Conservation (phyloP, 2,329 filamentous ascomycete genomes). For the Eutypella sp. region DNA sequence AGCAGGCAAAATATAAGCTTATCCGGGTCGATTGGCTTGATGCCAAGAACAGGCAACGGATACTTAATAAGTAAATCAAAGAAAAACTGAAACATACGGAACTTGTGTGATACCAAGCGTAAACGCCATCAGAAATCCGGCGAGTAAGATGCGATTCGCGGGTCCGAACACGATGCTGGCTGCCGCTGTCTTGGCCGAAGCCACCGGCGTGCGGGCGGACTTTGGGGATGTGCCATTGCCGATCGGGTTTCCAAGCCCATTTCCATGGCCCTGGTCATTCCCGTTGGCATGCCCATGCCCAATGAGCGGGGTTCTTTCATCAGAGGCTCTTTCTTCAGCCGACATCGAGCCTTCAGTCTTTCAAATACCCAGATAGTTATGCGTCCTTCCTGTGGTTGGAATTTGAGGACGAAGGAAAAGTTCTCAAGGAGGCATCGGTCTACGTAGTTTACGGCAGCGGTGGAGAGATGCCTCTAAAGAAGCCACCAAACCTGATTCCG, state of each 20-base stretch:
- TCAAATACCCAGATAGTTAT: too few species aligned
- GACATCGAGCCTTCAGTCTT: not conserved
- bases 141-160: conserved; percentile 25
- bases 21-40: too few species aligned
- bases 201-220: conserved; percentile 4
- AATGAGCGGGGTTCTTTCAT: not conserved
- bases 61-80: not conserved
- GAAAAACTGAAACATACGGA: conserved; percentile 17
- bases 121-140: conserved; percentile 26
- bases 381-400: too few species aligned
- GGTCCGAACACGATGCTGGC: conserved; percentile 15
- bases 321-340: not conserved
- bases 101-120: conserved; percentile 28
- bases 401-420: too few species aligned
- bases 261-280: conserved; percentile 2
- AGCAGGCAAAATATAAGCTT: too few species aligned
- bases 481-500: too few species aligned
- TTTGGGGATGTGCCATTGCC: conserved; percentile 7
- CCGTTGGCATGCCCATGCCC: not conserved
- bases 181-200: conserved; percentile 6
- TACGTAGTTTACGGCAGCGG: too few species aligned
- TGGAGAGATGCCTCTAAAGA: too few species aligned
- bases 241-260: not conserved
- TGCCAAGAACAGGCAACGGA: not conserved
- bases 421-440: too few species aligned